These are phyloP conservation scores for Emmonsia crescens DNA, from an alignment of 2,329 filamentous ascomycete species.

Conservation along the genomic window DNA sequence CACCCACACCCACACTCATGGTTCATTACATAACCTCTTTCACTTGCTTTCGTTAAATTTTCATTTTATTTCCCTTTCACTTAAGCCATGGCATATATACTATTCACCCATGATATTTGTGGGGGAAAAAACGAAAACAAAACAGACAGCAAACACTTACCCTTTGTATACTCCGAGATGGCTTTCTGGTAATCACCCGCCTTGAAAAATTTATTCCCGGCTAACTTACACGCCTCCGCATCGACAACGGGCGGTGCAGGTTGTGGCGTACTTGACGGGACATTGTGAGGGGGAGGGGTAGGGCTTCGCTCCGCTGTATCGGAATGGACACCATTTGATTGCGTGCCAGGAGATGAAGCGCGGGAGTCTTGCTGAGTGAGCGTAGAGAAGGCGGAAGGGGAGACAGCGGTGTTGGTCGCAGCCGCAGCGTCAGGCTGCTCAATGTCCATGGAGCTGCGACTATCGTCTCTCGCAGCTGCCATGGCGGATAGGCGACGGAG, in stretches of 20 bases:
- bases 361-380: conserved; percentile 12
- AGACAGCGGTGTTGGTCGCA: background rate
- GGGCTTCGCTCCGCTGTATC: conserved; percentile 31
- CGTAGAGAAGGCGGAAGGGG: conserved; percentile 31
- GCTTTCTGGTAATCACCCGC: conserved; percentile 79
- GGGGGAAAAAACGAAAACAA: conserved; percentile 2
- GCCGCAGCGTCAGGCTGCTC: conserved; percentile 52
- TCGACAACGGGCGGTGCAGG: conserved; percentile 49
- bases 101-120: background rate
- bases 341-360: conserved; percentile 20
- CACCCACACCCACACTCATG: background rate
- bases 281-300: conserved; percentile 37
- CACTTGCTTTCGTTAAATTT: background rate
- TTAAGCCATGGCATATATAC: background rate
- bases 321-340: conserved; percentile 24
- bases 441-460: conserved; percentile 61
- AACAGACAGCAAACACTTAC: conserved; percentile 40
- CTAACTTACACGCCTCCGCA: conserved; percentile 81
- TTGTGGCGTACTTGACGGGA: conserved; percentile 39
- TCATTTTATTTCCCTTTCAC: background rate
- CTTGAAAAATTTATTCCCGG: conserved; percentile 96
- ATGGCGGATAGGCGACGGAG: conserved; percentile 60
- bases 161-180: conserved; percentile 89
- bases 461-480: conserved; percentile 36
- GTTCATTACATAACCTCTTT: background rate